These are phyloP conservation scores for Diplotaxis tenuifolia DNA, from an alignment of 345 rosid genomes.

Conservation along the genomic window DNA sequence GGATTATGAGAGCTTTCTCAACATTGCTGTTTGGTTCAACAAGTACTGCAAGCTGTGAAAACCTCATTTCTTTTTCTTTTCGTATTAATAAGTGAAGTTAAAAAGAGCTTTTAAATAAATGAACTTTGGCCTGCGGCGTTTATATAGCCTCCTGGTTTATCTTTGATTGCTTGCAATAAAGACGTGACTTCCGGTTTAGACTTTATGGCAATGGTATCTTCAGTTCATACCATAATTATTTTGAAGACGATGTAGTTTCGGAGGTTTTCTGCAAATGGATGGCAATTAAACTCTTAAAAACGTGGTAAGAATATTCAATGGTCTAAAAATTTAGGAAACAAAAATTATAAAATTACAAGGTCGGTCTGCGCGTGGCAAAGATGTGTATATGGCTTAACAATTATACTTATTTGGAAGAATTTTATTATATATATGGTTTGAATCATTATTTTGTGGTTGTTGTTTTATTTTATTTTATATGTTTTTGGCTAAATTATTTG, in stretches of 20 bases:
- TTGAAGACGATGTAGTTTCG: not conserved
- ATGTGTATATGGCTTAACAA: no score
- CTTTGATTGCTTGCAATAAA: not conserved
- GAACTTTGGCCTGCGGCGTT: not conserved
- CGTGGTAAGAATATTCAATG: not conserved
- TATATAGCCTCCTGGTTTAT: not conserved
- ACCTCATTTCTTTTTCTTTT: not conserved
- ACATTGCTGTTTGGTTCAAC: conserved; percentile 82
- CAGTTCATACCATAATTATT: not conserved
- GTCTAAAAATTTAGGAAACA: not conserved
- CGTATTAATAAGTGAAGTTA: not conserved
- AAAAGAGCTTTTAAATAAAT: not conserved
- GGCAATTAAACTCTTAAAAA: not conserved
- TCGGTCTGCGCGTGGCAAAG: no score
- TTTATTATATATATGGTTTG: no score
- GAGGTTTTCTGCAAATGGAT: not conserved
- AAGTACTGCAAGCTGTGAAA: conserved; percentile 52
- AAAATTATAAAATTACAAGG: no score
- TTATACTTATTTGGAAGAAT: no score
- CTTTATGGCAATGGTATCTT: not conserved
- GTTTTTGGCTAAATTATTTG: no score
- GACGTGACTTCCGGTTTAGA: not conserved
- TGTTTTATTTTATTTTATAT: no score
- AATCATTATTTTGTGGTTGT: no score
- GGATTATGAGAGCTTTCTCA: conserved; percentile 78